Evolutionary conservation across 257 asterid species (phyloP), one percentile per base, ranked within the genome.

Genomic region (Salvia miltiorrhiza): DNA sequence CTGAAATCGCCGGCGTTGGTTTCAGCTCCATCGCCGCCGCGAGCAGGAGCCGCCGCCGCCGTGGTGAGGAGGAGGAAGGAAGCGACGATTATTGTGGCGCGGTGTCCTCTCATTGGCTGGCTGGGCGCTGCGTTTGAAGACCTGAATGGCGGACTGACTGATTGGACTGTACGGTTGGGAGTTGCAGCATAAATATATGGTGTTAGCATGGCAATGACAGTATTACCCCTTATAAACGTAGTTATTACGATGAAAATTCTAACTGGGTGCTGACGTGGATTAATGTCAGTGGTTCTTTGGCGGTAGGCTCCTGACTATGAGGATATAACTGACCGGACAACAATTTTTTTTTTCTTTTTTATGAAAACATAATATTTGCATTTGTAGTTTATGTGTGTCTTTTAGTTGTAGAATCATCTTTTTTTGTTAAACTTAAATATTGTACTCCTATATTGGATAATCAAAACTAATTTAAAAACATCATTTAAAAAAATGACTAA

Each of bases 81-180:
- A 30, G 67, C 71, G 43, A 77, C 63, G 74, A 71, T 52, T 37
- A 77, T 44, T 11, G 66, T 55, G 78, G 73, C 84, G 82, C 73
- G 86, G 73, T 79, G 61, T 73, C 85, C 85, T 69, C 85, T 83
- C 96, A 91, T 91, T 79, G n/a, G n/a, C n/a, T n/a, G 76, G 76
- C 33, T 63, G 60, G 65, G 8, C 54, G 35, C 75, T 61, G 76
- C 70, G 77, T 23, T 62, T 72, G 77, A 50, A 53, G 73, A 72
- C 76, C 60, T 11, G 73, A 61, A 19, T 35, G 76, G 79, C 73
- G 65, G 80, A 57, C 73, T 40, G 67, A 72, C 74, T 50, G 47
- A 43, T 41, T 63, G 62, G 50, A 65, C 55, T 54, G 35, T 45
- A 59, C 80, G 3, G 82, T 73, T 59, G 72, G 64, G 69, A 61